Conservation (phyloP, 805 yeast genomes). For the Grigorovia jiainica region DNA sequence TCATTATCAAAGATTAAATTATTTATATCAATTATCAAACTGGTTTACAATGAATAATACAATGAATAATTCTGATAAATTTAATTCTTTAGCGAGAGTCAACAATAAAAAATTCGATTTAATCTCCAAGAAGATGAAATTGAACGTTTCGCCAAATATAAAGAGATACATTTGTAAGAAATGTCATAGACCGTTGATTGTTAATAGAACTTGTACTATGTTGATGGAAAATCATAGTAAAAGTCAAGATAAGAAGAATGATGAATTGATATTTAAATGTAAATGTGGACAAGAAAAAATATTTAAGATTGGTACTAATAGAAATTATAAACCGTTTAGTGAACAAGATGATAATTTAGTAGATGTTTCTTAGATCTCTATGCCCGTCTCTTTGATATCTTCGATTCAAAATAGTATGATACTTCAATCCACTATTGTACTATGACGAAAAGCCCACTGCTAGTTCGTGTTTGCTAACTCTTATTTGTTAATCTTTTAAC, state of each 20-base stretch:
- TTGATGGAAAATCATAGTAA: constrained; percentile 27
- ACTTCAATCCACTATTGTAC: too few species aligned
- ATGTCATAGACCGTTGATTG: constrained; percentile 45
- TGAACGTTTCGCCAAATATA: constrained; percentile 51
- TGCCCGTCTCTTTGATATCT: background rate
- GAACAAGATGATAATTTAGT: constrained; percentile 12
- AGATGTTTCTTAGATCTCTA: background rate
- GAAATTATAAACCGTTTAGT: constrained; percentile 31
- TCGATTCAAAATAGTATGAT: too few species aligned
- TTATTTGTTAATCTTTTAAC: too few species aligned
- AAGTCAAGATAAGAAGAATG: constrained; percentile 31
- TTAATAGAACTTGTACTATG: constrained; percentile 35
- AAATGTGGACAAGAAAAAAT: constrained; percentile 43
- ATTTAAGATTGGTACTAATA: constrained; percentile 53
- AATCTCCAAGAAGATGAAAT: constrained; percentile 59
- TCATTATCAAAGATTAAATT: constrained; percentile 50
- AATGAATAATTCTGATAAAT: background rate
- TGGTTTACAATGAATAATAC: constrained; percentile 24
- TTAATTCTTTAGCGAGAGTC: constrained; percentile 39
- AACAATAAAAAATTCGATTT: constrained; percentile 46
- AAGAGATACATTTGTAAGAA: constrained; percentile 64
- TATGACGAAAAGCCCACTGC: too few species aligned
- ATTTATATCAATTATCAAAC: constrained; percentile 46
- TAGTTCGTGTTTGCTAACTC: too few species aligned
- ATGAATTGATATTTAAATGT: constrained; percentile 43